Conservation (phyloP, 306 rosid species). For the Fragaria vesca region DNA sequence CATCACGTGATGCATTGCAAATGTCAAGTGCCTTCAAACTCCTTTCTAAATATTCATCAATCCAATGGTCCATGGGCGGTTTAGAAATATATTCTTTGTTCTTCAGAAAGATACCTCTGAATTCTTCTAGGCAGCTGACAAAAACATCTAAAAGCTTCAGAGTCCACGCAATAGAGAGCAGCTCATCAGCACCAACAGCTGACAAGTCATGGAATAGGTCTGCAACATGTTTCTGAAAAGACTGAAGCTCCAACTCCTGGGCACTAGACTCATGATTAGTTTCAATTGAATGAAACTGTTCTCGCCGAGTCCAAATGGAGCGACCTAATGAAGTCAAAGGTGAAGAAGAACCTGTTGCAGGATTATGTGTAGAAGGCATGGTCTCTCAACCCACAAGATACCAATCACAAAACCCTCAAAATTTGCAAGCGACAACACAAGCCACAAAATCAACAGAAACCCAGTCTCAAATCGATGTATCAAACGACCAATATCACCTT, state of each 20-base stretch:
- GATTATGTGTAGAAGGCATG: slow-evolving; percentile 58
- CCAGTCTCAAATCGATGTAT: slow-evolving; percentile 29
- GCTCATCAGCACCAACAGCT: slow-evolving; percentile 51
- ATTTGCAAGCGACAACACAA: slow-evolving; percentile 21
- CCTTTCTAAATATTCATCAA: slow-evolving; percentile 63
- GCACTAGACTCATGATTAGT: slow-evolving; percentile 48
- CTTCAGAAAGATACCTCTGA: slow-evolving; percentile 49
- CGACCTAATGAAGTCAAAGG: slow-evolving; percentile 56
- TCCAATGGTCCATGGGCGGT: slow-evolving; percentile 59
- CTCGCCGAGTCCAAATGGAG: slow-evolving; percentile 65
- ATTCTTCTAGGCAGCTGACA: slow-evolving; percentile 58
- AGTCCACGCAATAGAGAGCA: slow-evolving; percentile 68
- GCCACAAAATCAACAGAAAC: slow-evolving; percentile 38
- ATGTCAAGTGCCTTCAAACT: slow-evolving; percentile 81
- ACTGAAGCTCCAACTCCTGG: slow-evolving; percentile 48
- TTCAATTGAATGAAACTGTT: slow-evolving; percentile 60
- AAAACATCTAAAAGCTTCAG: slow-evolving; percentile 55
- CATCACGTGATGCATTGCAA: slow-evolving; percentile 70
- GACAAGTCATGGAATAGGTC: slow-evolving; percentile 56
- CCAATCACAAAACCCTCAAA: slow-evolving; percentile 22
- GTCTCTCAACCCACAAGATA: slow-evolving; percentile 23
- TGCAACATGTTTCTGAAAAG: slow-evolving; percentile 53
- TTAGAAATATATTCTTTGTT: slow-evolving; percentile 48
- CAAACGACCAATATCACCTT: slow-evolving; percentile 16
- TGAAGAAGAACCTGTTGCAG: slow-evolving; percentile 44